A percentile compares a stretch with the other conserved stretches of the same genome.
These are phyloP conservation scores for Aspergillus novoparasiticus DNA, from an alignment of 2,329 filamentous ascomycete genomes.

Conservation along the genomic window DNA sequence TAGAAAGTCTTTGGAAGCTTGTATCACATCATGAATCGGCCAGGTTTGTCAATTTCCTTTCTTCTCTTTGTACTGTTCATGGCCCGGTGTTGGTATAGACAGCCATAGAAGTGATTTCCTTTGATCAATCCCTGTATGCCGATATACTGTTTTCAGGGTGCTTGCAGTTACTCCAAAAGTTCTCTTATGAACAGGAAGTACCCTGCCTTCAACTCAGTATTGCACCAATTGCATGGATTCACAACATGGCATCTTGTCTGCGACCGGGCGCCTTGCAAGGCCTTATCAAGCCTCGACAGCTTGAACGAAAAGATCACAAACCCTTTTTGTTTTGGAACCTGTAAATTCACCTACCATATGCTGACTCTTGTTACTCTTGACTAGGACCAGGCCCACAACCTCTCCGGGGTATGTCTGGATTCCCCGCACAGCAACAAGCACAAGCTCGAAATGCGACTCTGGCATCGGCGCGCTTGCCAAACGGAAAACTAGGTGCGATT, in stretches of 20 bases:
- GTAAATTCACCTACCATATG: not conserved
- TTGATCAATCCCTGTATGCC: not conserved
- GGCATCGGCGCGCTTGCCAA: slow-evolving; percentile 53
- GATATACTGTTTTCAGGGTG: no score
- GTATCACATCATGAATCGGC: slow-evolving; percentile 49
- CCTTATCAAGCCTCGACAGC: not conserved
- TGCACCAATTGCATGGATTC: slow-evolving; percentile 26
- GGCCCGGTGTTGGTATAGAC: slow-evolving; percentile 16
- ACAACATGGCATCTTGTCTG: slow-evolving; percentile 21
- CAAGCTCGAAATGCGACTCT: slow-evolving; percentile 51
- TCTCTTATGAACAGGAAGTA: slow-evolving; percentile 7
- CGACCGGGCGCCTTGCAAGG: slow-evolving; percentile 17
- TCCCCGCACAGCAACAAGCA: slow-evolving; percentile 54
- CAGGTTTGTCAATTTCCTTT: slow-evolving; percentile 47
- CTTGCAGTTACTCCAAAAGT: slow-evolving; percentile 1
- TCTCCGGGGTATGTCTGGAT: slow-evolving; percentile 57
- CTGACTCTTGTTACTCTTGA: slow-evolving; percentile 18
- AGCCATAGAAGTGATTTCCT: not conserved
- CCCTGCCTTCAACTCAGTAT: not conserved
- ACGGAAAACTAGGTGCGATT: slow-evolving; percentile 56
- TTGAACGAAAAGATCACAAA: no score
- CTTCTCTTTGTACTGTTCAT: slow-evolving; percentile 23
- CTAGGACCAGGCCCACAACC: slow-evolving; percentile 54
- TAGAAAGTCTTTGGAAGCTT: slow-evolving; percentile 18
- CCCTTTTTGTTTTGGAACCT: not conserved